phyloP scores from a whole-genome alignment of 768 basidiomycete species.

The Leccinum variicolor region DNA sequence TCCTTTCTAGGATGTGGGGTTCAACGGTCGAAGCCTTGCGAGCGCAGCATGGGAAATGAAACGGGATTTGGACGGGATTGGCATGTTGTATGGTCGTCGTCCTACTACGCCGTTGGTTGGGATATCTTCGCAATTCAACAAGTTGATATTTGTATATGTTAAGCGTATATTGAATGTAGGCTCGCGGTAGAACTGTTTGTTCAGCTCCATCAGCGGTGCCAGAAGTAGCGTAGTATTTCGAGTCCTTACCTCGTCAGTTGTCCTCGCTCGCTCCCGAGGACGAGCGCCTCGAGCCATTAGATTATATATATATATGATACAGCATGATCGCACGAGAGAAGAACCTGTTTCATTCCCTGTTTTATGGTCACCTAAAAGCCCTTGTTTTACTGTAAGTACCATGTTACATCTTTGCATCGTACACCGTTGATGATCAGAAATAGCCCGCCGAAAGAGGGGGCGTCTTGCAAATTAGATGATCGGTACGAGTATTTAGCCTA shows the following conservation, averaged over 20 bases:
- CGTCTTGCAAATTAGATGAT: neutral
- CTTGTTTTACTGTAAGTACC: neutral
- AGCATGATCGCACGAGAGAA: neutral
- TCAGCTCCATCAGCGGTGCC: neutral
- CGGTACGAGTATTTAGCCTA: neutral
- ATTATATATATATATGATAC: neutral
- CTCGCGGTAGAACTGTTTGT: neutral
- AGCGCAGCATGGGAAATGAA: neutral
- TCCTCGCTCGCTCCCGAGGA: neutral
- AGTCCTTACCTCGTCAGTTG: neutral
- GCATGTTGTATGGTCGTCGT: neutral
- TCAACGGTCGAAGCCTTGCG: conserved; percentile 10
- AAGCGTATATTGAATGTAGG: neutral
- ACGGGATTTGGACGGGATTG: neutral
- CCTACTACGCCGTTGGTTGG: neutral
- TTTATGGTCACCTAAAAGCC: neutral
- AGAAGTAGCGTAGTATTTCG: neutral
- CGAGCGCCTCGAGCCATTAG: neutral
- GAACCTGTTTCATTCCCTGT: neutral
- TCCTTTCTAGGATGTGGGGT: conserved; percentile 10
- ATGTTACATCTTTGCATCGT: neutral
- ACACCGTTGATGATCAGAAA: neutral
- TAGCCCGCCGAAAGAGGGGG: neutral
- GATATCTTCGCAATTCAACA: neutral
- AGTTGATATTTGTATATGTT: neutral